Percentiles rank a stretch among this genome's conserved stretches.
Evolutionary conservation across 805 yeast genomes (phyloP).

Genomic region (Metschnikowia cerradonensis): DNA sequence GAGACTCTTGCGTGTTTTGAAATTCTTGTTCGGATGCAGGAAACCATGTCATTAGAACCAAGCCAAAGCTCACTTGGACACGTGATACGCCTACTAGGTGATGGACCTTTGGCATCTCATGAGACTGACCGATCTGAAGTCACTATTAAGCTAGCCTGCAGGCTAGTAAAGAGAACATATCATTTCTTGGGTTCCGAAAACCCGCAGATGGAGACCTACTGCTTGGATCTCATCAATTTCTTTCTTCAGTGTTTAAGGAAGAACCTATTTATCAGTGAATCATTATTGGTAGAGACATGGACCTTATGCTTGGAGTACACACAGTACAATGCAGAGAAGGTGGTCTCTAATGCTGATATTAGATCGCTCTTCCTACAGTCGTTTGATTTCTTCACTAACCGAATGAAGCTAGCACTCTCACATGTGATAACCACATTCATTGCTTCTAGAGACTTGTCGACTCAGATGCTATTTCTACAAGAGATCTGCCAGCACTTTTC

Average conservation of each 20-base stretch:
- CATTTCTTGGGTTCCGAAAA: not conserved
- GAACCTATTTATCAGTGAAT: slow-evolving; percentile 37
- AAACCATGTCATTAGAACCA: not conserved
- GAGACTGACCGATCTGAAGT: slow-evolving; percentile 39
- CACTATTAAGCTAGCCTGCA: slow-evolving; percentile 30
- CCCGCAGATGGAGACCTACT: slow-evolving; percentile 30
- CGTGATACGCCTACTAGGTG: slow-evolving; percentile 30
- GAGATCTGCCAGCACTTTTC: slow-evolving; percentile 25
- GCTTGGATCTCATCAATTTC: slow-evolving; percentile 47
- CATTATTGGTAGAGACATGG: slow-evolving; percentile 28
- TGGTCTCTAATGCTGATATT: slow-evolving; percentile 17
- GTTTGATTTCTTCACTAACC: slow-evolving; percentile 17
- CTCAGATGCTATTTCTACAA: slow-evolving; percentile 27
- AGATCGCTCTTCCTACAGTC: slow-evolving; percentile 17
- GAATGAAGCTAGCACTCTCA: slow-evolving; percentile 20
- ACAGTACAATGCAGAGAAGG: slow-evolving; percentile 21
- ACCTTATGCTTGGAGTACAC: slow-evolving; percentile 27
- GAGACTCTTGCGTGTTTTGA: not conserved
- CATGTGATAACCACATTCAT: slow-evolving; percentile 12
- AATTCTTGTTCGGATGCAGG: not conserved
- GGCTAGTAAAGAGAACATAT: slow-evolving; percentile 1
- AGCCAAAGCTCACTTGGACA: not conserved
- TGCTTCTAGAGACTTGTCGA: not conserved
- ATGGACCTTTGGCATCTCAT: slow-evolving; percentile 24
- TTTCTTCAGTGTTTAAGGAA: slow-evolving; percentile 38